Conservation (phyloP, 345 rosid species). For the Bruguiera parviflora region DNA sequence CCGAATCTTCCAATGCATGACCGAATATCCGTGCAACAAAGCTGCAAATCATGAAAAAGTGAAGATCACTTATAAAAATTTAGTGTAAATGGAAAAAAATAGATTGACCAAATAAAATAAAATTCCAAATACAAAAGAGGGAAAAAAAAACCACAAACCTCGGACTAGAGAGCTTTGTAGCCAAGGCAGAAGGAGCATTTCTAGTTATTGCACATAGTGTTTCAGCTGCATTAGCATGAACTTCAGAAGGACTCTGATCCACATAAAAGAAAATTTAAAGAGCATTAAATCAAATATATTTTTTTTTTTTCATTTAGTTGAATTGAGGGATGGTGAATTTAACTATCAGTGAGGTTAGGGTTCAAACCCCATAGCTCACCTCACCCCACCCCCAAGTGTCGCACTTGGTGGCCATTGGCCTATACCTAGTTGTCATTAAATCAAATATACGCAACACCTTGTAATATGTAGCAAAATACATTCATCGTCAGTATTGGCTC, state of each 20-base stretch:
- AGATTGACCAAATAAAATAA: neutral
- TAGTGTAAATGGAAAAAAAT: neutral
- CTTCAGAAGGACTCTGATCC: slow-evolving; percentile 75
- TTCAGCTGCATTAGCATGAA: slow-evolving; percentile 94
- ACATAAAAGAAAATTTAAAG: slow-evolving; percentile 26
- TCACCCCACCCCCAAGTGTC: no score
- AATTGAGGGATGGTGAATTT: no score
- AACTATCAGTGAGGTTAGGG: no score
- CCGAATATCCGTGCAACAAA: slow-evolving; percentile 83
- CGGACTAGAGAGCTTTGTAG: slow-evolving; percentile 81
- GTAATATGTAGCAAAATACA: no score
- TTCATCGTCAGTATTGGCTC: no score
- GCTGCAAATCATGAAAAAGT: slow-evolving; percentile 40
- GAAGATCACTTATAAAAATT: neutral
- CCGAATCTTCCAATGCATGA: slow-evolving; percentile 92
- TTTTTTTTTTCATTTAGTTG: no score
- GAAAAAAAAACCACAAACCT: slow-evolving; percentile 44
- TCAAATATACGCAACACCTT: no score
- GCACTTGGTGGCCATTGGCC: no score
- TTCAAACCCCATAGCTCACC: no score
- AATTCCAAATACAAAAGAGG: neutral
- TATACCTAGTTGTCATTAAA: no score
- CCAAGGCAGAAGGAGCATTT: slow-evolving; percentile 86
- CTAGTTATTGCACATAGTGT: slow-evolving; percentile 89
- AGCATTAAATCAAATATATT: slow-evolving; percentile 10